phyloP scores from a whole-genome alignment of 768 basidiomycete genomes.

The Phylloporus sp. region DNA sequence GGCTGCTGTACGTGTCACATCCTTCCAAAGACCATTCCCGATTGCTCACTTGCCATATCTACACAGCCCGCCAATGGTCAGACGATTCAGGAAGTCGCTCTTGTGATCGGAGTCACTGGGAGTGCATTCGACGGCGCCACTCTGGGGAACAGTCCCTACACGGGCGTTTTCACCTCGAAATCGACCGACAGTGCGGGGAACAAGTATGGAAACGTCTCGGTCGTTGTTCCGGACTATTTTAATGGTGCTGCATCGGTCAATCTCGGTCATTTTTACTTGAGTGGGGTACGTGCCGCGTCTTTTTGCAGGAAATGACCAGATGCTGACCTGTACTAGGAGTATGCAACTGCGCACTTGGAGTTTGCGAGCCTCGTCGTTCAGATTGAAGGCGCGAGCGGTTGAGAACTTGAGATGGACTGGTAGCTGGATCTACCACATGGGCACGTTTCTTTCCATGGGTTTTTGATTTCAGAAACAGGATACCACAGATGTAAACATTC shows the following conservation, averaged over 20 bases:
- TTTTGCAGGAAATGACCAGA: not conserved
- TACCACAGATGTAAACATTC: too few relatives aligned
- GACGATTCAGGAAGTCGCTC: not conserved
- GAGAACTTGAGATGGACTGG: not conserved
- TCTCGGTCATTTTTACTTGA: not conserved
- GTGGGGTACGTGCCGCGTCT: slow-evolving; percentile 2
- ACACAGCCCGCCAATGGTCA: not conserved
- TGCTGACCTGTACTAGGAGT: not conserved
- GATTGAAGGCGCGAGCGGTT: not conserved
- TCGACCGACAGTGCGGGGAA: not conserved
- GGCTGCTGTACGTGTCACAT: slow-evolving; percentile 34
- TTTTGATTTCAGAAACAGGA: not conserved
- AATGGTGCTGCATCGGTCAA: not conserved
- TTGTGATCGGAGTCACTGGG: not conserved
- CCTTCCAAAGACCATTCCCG: not conserved
- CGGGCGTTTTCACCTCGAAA: not conserved
- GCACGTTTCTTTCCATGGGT: not conserved
- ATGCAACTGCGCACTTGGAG: not conserved
- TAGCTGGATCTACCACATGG: not conserved
- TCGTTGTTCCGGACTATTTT: not conserved
- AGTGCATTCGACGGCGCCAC: not conserved
- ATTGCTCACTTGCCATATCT: not conserved
- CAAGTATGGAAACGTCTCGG: not conserved
- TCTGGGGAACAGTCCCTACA: slow-evolving; percentile 1
- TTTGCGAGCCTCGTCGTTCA: not conserved